Base-by-base conservation (phyloP, 805 yeast species). In the Priceomyces haplophilus region DNA sequence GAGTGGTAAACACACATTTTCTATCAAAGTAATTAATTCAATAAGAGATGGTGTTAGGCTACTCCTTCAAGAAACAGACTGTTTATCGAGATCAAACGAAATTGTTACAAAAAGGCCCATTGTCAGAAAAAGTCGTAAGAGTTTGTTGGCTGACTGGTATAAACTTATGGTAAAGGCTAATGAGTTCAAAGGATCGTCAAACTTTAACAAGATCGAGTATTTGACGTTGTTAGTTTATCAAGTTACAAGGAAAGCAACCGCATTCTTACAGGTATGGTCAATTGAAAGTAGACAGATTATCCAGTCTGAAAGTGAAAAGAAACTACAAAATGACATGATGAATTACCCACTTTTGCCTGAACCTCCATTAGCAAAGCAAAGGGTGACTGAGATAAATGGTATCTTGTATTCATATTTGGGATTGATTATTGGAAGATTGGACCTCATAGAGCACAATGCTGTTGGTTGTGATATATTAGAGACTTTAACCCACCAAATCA, bases 111-210 rank as follows among this genome's bases (percentile, higher is more conserved):
- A 75, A 47, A 73, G 78, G 39, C 82, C 87, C 1, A 58, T 75
- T 3, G 78, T 86, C 12, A 68, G 87, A 43, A 79, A 75, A 48
- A 70, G 80, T 41, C 73, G 95, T 50, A 86, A 86, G 59, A 72
- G 80, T 30, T 62, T 86, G 42, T 70, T 86, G 24, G 83, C 90
- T 2, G 90, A 84, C 56, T 86, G 95, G 95, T 85, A 85, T 49
- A 81, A 80, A 40, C 66, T 86, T 32, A 82, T 85, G 81, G 73
- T 80, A 30, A 84, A 83, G 54, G 90, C 91, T 1, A 85, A 83
- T 48, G 85, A 83, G 31, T 84, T 78, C 53, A 79, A 82, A 55
- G 80, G 83, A 34, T 82, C 89, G 0, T 69, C 80, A 20, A 78
- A 75, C 40, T 65, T 67, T 19, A 68, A 72, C 27, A 82, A 83